Base-by-base conservation (phyloP, 2,329 filamentous ascomycete genomes). In the Byssochlamys sp. region DNA sequence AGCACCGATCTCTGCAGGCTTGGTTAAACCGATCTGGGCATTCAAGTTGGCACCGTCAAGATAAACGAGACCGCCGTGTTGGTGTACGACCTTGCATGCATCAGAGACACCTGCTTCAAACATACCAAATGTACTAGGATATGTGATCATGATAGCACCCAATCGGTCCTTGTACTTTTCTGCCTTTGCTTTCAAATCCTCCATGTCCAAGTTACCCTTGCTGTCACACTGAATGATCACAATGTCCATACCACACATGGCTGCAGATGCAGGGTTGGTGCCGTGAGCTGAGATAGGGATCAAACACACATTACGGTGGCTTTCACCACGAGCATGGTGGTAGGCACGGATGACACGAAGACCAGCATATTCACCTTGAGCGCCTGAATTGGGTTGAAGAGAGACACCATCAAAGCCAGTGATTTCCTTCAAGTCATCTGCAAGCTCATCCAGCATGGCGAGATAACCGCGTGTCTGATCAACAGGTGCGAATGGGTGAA, bases 31-130 rank as follows among this genome's bases (percentile, higher is more conserved):
- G 62, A 97, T 96, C 75, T 97, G 92, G 19, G 92, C 92, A 70
- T 96, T 97, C 90, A 96, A 94, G 78, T 97, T 97, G 63, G 92
- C 92, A 53, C 92, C 92, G 71, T 97, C 92, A 92, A 97, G 96
- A 79, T 96, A 97, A 14, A 97, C 92, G 70, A 95, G 90, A 7
- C 92, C 92, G 55, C 92, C 92, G 69, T 95, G 79, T 62, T 88
- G 75, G 76, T 97, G 92, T 19, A 97, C 90, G 29, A 95, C 78
- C 57, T 90, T 79, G 73, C 91, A 96, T 12, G 86, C 91, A 69
- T 88, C 84, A 78, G 91, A 94, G 71, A 96, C 84, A 62, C 86
- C 82, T 2, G 91, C 91, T 78, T 97, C 92, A 69, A 95, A 97
- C 28, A 97, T 90, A 71, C 92, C 92, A 65, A 88, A 97, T 0